Percentiles rank a stretch among this genome's conserved stretches.
phyloP scores from a whole-genome alignment of 2,329 filamentous ascomycete species.

The Calonectria pteridis region DNA sequence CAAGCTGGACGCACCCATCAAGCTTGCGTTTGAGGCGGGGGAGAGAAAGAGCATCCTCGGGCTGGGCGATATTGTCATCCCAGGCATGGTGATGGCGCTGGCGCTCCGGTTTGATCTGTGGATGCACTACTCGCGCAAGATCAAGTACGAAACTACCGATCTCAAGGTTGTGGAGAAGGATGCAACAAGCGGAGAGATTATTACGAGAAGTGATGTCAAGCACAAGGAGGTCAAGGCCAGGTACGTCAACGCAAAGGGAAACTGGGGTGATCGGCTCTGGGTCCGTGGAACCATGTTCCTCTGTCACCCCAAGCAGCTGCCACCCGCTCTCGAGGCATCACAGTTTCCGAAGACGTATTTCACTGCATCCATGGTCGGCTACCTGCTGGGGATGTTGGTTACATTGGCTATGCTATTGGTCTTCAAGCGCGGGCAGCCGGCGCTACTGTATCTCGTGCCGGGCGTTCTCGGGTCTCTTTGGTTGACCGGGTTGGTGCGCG shows the following conservation, averaged over 20 bases:
- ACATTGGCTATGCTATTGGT: conserved; percentile 84
- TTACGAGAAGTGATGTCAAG: conserved; percentile 54
- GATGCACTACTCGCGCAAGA: conserved; percentile 80
- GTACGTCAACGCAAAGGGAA: conserved; percentile 73
- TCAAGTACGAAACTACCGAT: conserved; percentile 59
- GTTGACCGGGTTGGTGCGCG: conserved; percentile 77
- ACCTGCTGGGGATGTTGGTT: conserved; percentile 79
- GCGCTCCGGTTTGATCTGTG: conserved; percentile 93
- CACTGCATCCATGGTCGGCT: conserved; percentile 80
- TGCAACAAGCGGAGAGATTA: conserved; percentile 47
- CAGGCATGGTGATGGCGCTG: conserved; percentile 89
- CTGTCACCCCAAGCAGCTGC: conserved; percentile 39
- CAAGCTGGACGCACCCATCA: conserved; percentile 91
- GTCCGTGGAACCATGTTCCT: conserved; percentile 55
- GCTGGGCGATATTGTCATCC: conserved; percentile 92
- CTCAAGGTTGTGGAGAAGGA: conserved; percentile 52
- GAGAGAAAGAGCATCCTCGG: conserved; percentile 85
- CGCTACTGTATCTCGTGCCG: conserved; percentile 91
- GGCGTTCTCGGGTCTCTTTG: conserved; percentile 82
- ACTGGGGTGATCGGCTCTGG: conserved; percentile 91
- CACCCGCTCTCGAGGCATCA: conserved; percentile 53
- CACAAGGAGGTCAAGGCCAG: conserved; percentile 63
- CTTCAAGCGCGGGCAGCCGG: conserved; percentile 87
- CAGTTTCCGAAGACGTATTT: conserved; percentile 90
- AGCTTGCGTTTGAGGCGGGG: conserved; percentile 80